These are phyloP conservation scores for Sporobolomyces pararoseus DNA, from an alignment of 768 basidiomycete genomes.

Conservation along the genomic window DNA sequence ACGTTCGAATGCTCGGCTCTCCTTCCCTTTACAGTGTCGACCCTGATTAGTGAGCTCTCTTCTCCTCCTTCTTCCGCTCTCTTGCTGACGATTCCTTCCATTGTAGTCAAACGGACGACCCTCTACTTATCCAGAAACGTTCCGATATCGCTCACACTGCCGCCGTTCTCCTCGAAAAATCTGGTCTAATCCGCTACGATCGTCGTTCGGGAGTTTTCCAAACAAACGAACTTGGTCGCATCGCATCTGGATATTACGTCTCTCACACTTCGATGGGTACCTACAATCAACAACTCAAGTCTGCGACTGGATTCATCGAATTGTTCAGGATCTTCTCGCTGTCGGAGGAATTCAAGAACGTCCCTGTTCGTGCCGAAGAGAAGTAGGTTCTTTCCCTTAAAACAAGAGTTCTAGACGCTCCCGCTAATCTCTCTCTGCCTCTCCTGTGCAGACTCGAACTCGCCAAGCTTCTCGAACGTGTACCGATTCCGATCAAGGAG, in stretches of 20 bases:
- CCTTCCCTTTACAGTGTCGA: constrained; percentile 84
- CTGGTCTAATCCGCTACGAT: constrained; percentile 90
- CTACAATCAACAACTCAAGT: constrained; percentile 85
- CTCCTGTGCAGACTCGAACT: constrained; percentile 88
- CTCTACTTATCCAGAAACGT: constrained; percentile 78
- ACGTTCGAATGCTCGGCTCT: constrained; percentile 87
- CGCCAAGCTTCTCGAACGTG: constrained; percentile 81
- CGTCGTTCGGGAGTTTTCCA: constrained; percentile 81
- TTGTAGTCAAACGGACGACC: constrained; percentile 66
- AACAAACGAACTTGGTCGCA: constrained; percentile 85
- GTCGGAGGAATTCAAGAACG: constrained; percentile 88
- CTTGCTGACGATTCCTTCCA: not conserved
- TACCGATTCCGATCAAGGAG: constrained; percentile 96
- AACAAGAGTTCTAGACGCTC: no score
- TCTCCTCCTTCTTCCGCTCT: not conserved
- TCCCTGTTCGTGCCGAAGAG: constrained; percentile 69
- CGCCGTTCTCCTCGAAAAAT: constrained; percentile 88
- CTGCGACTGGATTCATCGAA: constrained; percentile 71
- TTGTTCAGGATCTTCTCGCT: constrained; percentile 92
- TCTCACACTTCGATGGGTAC: constrained; percentile 92
- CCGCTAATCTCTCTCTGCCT: not conserved
- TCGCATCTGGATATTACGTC: constrained; percentile 93
- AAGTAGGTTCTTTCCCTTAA: constrained; percentile 31
- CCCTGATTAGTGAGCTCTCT: constrained; percentile 62
- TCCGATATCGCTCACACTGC: constrained; percentile 86